Conservation (phyloP, 1,284 basidiomycete genomes). For the Sanghuangporus baumii region DNA sequence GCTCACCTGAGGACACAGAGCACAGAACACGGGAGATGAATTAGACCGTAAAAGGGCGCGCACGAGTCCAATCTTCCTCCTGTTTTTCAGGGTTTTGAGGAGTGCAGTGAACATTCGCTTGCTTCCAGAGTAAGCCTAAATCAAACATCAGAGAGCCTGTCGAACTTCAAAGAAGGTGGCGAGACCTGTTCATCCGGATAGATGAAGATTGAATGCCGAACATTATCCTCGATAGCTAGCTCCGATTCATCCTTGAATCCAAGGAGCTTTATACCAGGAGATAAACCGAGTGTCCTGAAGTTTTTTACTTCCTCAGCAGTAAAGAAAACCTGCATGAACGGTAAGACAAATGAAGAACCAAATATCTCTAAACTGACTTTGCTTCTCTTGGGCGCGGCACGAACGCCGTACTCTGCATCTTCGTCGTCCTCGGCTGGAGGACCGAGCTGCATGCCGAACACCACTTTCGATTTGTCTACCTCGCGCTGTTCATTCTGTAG, state of each 20-base stretch:
- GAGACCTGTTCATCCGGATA: conserved; percentile 85
- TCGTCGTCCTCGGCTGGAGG: conserved; percentile 41
- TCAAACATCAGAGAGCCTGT: neutral
- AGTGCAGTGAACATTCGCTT: conserved; percentile 89
- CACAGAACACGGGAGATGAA: conserved; percentile 75
- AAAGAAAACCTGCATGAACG: conserved; percentile 65
- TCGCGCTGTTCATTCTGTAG: conserved; percentile 54
- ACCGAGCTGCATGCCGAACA: conserved; percentile 60
- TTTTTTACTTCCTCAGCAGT: conserved; percentile 77
- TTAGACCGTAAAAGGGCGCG: conserved; percentile 70
- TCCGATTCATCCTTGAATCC: conserved; percentile 82
- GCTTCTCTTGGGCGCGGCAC: conserved; percentile 43
- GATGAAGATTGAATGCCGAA: conserved; percentile 89
- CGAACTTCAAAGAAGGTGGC: neutral
- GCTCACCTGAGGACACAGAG: conserved; percentile 80
- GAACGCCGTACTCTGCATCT: conserved; percentile 32
- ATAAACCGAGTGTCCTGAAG: conserved; percentile 74
- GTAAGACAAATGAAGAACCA: conserved; percentile 11
- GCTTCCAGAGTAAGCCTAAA: conserved; percentile 79
- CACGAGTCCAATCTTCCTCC: conserved; percentile 79
- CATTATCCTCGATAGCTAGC: conserved; percentile 80
- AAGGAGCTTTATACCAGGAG: conserved; percentile 82
- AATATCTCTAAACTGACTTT: conserved; percentile 35
- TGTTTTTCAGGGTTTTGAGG: conserved; percentile 77
- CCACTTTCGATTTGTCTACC: conserved; percentile 47